phyloP scores from a whole-genome alignment of 305 asterid genomes.

The Fraxinus latifolia region DNA sequence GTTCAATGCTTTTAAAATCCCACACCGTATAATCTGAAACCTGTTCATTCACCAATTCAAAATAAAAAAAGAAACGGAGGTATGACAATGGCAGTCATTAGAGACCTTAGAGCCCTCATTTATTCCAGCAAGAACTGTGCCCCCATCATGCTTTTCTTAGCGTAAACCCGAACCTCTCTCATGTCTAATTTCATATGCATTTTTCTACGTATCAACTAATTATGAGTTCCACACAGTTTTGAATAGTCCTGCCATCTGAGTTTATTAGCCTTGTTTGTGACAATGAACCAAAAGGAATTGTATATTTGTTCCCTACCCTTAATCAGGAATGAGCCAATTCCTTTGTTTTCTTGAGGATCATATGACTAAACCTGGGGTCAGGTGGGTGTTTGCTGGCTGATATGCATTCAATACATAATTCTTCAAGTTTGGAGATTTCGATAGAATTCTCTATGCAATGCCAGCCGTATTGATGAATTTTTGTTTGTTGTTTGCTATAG shows the following conservation, averaged over 20 bases:
- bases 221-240: no score
- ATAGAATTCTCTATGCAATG: background rate
- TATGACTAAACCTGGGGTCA: no score
- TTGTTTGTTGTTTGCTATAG: background rate
- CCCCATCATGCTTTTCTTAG: conserved; percentile 84
- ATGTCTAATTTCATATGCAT: background rate
- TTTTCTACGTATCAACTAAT: background rate
- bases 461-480: no score
- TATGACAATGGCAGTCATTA: conserved; percentile 13
- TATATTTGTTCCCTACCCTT: background rate
- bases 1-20: no score
- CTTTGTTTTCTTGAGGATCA: background rate
- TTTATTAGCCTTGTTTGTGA: background rate
- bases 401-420: background rate
- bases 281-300: background rate
- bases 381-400: background rate
- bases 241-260: background rate
- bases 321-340: background rate
- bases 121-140: conserved; percentile 62
- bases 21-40: background rate
- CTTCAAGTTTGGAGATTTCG: background rate
- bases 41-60: background rate
- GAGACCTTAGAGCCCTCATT: conserved; percentile 72
- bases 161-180: conserved; percentile 34
- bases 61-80: background rate